Evolutionary conservation across 2,329 filamentous ascomycete genomes (phyloP).

Genomic region (Exophiala calicioides): DNA sequence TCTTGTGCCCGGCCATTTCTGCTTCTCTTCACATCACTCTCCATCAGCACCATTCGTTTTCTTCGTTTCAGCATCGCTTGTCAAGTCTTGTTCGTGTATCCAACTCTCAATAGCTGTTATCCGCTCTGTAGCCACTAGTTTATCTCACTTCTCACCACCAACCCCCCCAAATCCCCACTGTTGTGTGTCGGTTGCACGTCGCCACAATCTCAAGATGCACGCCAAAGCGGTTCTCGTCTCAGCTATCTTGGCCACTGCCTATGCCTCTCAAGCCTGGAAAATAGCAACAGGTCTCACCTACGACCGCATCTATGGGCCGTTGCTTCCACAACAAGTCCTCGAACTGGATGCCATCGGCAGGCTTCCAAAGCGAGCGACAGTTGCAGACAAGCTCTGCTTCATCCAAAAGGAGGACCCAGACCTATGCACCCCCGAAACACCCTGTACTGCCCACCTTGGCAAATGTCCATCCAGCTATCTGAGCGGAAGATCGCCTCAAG

Average conservation of each 20-base stretch:
- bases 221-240: conserved; percentile 12
- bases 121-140: too few species aligned
- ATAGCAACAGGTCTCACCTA: neutral
- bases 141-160: conserved; percentile 2
- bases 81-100: conserved; percentile 10
- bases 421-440: neutral
- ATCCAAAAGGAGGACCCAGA: neutral
- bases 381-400: neutral
- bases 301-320: conserved; percentile 2
- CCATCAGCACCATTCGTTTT: conserved; percentile 9
- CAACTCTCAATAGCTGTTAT: conserved; percentile 15
- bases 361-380: neutral
- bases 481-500: too few species aligned
- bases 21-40: conserved; percentile 9
- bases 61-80: conserved; percentile 12
- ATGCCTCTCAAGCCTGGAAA: conserved; percentile 1
- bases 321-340: conserved; percentile 11
- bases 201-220: conserved; percentile 12
- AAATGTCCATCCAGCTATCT: too few species aligned
- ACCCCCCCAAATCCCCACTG: neutral
- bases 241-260: conserved; percentile 10
- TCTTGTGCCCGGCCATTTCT: neutral
- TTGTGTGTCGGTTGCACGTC: neutral
- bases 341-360: neutral
- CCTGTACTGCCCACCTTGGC: neutral